phyloP scores from a whole-genome alignment of 805 yeast species.

The Metschnikowia similis region DNA sequence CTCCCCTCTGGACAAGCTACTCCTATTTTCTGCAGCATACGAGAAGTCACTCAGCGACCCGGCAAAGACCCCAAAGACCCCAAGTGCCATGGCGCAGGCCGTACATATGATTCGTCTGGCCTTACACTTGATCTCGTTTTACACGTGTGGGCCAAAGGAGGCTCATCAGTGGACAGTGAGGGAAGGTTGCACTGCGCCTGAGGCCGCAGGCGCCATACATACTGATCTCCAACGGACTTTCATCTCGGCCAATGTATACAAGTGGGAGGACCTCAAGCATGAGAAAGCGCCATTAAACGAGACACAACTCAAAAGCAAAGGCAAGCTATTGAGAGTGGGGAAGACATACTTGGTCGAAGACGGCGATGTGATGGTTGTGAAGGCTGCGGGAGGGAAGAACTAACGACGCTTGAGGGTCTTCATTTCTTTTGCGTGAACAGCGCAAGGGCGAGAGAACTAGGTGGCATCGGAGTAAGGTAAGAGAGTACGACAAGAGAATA shows the following conservation, averaged over 20 bases:
- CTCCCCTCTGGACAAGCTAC: conserved; percentile 52
- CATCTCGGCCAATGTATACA: conserved; percentile 89
- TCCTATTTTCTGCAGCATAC: conserved; percentile 43
- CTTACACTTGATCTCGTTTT: conserved; percentile 71
- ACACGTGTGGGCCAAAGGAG: conserved; percentile 94
- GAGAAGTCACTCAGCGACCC: conserved; percentile 33
- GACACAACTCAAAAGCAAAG: conserved; percentile 47
- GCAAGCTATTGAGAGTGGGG: conserved; percentile 64
- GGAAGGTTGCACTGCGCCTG: conserved; percentile 91
- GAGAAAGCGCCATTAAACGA: conserved; percentile 46
- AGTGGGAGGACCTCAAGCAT: conserved; percentile 61
- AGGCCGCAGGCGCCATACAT: conserved; percentile 98
- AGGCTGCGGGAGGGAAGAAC: conserved; percentile 21
- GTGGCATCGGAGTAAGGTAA: background rate
- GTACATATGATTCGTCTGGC: conserved; percentile 32
- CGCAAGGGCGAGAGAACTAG: background rate
- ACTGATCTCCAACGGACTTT: conserved; percentile 93
- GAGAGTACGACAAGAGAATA: background rate
- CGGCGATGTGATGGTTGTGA: conserved; percentile 75
- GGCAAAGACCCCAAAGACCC: conserved; percentile 6
- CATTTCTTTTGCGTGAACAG: background rate
- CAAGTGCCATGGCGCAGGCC: conserved; percentile 55
- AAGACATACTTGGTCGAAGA: conserved; percentile 77
- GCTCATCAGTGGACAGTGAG: conserved; percentile 98
- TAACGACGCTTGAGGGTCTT: background rate